phyloP scores from a whole-genome alignment of 176 grass and related monocot species.

The Hsuehochloa calcarea region DNA sequence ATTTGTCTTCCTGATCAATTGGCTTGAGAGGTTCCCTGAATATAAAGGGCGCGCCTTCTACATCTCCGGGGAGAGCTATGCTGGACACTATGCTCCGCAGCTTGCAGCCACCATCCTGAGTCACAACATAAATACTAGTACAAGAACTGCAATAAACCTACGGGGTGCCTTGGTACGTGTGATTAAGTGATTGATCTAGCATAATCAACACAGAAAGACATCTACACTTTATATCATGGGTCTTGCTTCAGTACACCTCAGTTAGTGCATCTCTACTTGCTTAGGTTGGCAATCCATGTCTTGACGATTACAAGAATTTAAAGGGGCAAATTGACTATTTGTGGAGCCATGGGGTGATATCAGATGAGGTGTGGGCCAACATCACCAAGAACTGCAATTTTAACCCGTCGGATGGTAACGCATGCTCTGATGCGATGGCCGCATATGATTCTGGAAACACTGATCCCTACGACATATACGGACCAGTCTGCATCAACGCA shows the following conservation, averaged over 20 bases:
- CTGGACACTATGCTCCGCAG: slow-evolving; percentile 41
- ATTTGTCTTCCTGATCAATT: slow-evolving; percentile 36
- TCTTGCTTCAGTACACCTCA: no score
- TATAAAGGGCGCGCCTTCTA: slow-evolving; percentile 39
- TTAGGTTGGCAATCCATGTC: slow-evolving; percentile 32
- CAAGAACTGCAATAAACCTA: slow-evolving; percentile 7
- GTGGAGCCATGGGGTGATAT: slow-evolving; percentile 47
- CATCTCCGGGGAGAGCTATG: slow-evolving; percentile 50
- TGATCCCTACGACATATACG: slow-evolving; percentile 38
- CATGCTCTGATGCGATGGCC: slow-evolving; percentile 12
- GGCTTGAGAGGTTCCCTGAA: slow-evolving; percentile 46
- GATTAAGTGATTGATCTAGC: no score
- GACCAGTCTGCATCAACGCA: slow-evolving; percentile 10
- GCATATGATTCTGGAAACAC: background rate
- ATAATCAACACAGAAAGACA: no score
- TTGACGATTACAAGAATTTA: slow-evolving; percentile 23
- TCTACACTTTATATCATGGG: no score
- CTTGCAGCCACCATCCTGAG: slow-evolving; percentile 30
- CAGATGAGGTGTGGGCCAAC: slow-evolving; percentile 18
- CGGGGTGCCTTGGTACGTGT: slow-evolving; percentile 11
- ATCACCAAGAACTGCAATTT: slow-evolving; percentile 44
- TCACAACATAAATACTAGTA: background rate
- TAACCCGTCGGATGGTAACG: background rate
- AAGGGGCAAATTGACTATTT: slow-evolving; percentile 24
- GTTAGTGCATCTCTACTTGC: no score